A percentile compares a stretch with the other conserved stretches of the same genome.
phyloP scores from a whole-genome alignment of 805 yeast species.

The Cyberlindnera subsufficiens region DNA sequence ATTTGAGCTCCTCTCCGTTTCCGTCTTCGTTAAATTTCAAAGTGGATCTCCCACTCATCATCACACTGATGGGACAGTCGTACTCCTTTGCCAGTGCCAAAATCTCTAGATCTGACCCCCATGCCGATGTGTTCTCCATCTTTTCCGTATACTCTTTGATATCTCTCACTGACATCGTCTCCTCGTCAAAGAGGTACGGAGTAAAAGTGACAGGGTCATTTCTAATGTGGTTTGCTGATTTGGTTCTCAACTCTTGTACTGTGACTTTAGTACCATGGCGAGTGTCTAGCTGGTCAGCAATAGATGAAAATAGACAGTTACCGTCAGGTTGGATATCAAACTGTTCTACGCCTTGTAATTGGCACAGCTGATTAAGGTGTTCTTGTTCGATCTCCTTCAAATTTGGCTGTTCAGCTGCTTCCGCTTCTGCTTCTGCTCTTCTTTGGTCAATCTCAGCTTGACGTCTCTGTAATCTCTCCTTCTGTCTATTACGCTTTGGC shows the following conservation, averaged over 20 bases:
- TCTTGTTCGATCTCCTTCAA: conserved; percentile 66
- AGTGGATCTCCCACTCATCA: conserved; percentile 72
- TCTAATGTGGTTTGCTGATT: conserved; percentile 64
- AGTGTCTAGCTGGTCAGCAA: conserved; percentile 64
- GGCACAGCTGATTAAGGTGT: conserved; percentile 50
- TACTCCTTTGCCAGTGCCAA: conserved; percentile 71
- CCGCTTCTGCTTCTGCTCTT: conserved; percentile 61
- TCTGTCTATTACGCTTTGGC: conserved; percentile 69
- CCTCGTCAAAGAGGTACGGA: conserved; percentile 82
- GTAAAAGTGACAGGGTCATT: conserved; percentile 60
- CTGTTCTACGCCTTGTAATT: conserved; percentile 41
- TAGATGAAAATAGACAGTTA: conserved; percentile 84
- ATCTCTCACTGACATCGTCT: conserved; percentile 56
- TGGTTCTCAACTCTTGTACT: conserved; percentile 51
- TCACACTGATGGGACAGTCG: conserved; percentile 67
- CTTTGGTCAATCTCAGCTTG: conserved; percentile 61
- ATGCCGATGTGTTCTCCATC: conserved; percentile 72
- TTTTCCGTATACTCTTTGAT: conserved; percentile 63
- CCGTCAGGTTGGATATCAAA: conserved; percentile 87
- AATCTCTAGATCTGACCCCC: conserved; percentile 97
- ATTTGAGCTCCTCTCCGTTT: conserved; percentile 45
- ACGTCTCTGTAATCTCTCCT: conserved; percentile 73
- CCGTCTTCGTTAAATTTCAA: conserved; percentile 53
- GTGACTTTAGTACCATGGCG: conserved; percentile 39
- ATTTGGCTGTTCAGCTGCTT: conserved; percentile 64